phyloP scores from a whole-genome alignment of 495 filamentous ascomycete species.

The Talaromyces thailandensis region DNA sequence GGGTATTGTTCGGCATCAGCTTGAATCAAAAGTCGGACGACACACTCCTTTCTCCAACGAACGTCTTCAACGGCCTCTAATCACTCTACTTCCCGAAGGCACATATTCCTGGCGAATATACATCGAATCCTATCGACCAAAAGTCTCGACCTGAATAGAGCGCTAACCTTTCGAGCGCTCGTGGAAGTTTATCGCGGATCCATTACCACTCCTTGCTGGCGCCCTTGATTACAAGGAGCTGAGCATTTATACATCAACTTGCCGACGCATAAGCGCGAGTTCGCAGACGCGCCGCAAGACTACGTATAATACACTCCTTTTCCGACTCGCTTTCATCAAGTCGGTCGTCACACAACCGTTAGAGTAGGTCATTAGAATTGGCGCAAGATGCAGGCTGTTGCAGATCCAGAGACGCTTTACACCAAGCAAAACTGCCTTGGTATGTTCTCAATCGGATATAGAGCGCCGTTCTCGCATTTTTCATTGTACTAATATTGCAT shows the following conservation, averaged over 20 bases:
- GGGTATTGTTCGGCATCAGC: neutral
- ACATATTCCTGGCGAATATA: neutral
- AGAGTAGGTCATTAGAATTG: neutral
- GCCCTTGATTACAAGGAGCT: constrained; percentile 7
- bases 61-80: neutral
- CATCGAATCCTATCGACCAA: neutral
- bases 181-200: neutral
- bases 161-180: neutral
- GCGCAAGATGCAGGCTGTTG: constrained; percentile 27
- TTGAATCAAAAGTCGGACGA: neutral
- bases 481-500: neutral
- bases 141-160: neutral
- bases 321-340: neutral
- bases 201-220: constrained; percentile 4
- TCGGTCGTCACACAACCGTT: neutral
- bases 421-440: constrained; percentile 92
- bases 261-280: neutral
- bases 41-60: neutral
- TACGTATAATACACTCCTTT: neutral
- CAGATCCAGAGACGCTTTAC: constrained; percentile 82
- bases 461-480: neutral
- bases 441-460: constrained; percentile 28
- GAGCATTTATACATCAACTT: neutral
- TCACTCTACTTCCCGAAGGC: too few relatives aligned
- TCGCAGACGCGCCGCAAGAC: neutral